Evolutionary conservation across 805 yeast species (phyloP), one percentile per base, ranked within the genome.

Genomic region (Saccharomyces eubayanus): DNA sequence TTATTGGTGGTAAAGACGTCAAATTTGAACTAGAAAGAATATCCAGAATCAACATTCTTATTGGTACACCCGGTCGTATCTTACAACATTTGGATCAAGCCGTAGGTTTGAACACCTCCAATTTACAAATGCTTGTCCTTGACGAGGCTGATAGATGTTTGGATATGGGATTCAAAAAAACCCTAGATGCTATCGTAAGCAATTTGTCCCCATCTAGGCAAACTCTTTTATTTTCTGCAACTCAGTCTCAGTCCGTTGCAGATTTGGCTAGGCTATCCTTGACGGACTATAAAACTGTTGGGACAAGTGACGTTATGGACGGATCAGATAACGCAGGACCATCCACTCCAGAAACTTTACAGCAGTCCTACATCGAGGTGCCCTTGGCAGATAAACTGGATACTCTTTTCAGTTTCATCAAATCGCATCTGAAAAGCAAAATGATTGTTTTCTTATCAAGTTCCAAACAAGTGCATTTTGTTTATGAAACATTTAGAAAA

Each of bases 101-200:
- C 6, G 85, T 85, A 1, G 89, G 89, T 1, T 78, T 90, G 67
- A 91, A 85, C 61, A 73, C 85, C 9, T 74, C 83, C 24, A 88
- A 87, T 64, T 71, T 90, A 56, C 92, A 90, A 69, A 79, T 85
- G 65, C 72, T 90, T 47, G 90, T 90, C 2, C 70, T 90, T 51
- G 97, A 90, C 69, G 97, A 90, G 69, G 97, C 97, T 0, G 97
- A 90, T 66, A 75, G 97, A 60, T 88, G 94, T 62, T 73, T 90
- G 62, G 97, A 90, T 70, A 88, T 91, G 96, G 97, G 97, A 6
- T 90, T 90, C 76, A 84, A 83, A 65, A 81, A 81, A 61, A 86
- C 94, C 47, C 71, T 90, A 56, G 96, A 91, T 66, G 85, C 85
- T 30, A 90, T 90, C 52, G 72, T 90, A 28, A 79, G 81, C 48